These are phyloP conservation scores for Trypanosoma caninum DNA, from an alignment of 208 protist genomes.

Conservation along the genomic window DNA sequence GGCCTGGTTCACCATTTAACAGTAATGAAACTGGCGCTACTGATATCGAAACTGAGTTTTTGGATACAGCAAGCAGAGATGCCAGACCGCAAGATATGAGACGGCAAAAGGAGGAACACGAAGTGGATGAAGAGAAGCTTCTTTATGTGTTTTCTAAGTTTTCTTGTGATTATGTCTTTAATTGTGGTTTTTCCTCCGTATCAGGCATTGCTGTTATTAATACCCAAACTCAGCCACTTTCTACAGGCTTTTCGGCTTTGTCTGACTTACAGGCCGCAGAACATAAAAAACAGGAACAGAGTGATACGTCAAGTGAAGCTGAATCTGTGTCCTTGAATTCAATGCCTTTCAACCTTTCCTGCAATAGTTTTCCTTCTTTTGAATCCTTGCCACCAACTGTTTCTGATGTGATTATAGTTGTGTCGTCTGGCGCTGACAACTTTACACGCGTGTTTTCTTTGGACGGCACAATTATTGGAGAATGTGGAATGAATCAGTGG, in stretches of 20 bases:
- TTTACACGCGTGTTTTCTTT: slow-evolving; percentile 72
- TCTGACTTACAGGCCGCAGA: background rate
- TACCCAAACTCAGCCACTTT: background rate
- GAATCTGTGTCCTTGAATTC: background rate
- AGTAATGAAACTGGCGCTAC: background rate
- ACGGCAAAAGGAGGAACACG: background rate
- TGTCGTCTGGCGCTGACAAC: slow-evolving; percentile 55
- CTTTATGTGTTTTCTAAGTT: slow-evolving; percentile 27
- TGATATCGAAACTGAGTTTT: too few species aligned
- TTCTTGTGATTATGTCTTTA: slow-evolving; percentile 24
- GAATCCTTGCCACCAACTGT: background rate
- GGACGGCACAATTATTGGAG: slow-evolving; percentile 58
- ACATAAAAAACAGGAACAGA: background rate
- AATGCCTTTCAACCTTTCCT: too few species aligned
- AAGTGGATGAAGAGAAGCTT: slow-evolving; percentile 11
- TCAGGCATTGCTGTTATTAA: slow-evolving; percentile 25
- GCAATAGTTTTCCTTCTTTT: background rate
- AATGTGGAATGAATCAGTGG: slow-evolving; percentile 73
- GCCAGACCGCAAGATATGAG: background rate
- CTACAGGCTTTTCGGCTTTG: background rate
- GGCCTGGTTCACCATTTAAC: slow-evolving; percentile 26
- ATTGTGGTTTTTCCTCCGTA: slow-evolving; percentile 22
- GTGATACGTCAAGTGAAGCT: background rate
- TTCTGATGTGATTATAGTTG: slow-evolving; percentile 36
- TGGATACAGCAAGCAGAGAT: background rate